Evolutionary conservation across 148 eudicot species (phyloP), one percentile per base, ranked within the genome.

Genomic region (Cornus kousa): DNA sequence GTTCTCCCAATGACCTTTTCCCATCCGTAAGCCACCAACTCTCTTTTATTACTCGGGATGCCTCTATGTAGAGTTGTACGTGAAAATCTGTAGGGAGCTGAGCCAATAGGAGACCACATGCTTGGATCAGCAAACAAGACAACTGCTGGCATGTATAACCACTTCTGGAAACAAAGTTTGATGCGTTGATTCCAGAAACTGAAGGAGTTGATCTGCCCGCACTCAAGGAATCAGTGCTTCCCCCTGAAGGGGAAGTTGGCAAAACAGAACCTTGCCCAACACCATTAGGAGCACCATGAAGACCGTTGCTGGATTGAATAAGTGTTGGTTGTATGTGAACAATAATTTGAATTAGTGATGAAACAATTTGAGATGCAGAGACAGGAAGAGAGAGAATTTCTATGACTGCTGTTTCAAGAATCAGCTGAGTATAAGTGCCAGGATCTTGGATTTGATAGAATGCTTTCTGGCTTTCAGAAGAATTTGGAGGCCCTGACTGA

Each of bases 181-280:
- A 86, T 17, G 87, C 83, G 81, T 83, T 91, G 55, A 91, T 82
- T 79, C 98, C 98, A 4, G 97, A 93, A 50, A 76, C 89, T 46
- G 92, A 83, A 31, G 92, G 83, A 53, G 83, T 77, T 69, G 91
- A 82, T 86, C 95, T 87, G 74, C 91, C 86, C 67, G 95, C 94
- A 81, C 91, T 89, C 89, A 96, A 81, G 35, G 99, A 96, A 80
- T 94, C 99, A 39, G 98, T 87, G 86, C 99, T 96, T 79, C 98
- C 99, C 12, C 97, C 98, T n/a, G 98, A 95, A 78, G 98, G 97
- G 64, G 98, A 93, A 77, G 98, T 93, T 19, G 98, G 98, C 79
- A 91, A 85, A 73, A 82, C 94, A 82, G 96, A 89, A 53, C 89
- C 83, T 83, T 90, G 95, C 35, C 89, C 87, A 40, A 75, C 79